phyloP scores from a whole-genome alignment of 2,329 filamentous ascomycete species.

The Teratosphaeria viscida region DNA sequence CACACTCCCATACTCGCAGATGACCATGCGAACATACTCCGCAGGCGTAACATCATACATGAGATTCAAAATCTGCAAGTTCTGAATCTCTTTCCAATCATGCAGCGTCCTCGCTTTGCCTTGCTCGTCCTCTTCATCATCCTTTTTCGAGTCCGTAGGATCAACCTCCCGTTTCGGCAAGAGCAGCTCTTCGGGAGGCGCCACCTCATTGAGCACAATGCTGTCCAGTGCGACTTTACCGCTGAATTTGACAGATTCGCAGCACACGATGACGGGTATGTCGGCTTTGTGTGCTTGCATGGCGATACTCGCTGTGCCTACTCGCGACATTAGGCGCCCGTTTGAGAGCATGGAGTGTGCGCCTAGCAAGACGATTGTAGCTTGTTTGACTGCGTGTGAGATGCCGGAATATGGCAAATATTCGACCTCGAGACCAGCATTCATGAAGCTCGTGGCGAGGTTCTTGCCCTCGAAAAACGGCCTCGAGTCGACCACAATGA shows the following conservation, averaged over 20 bases:
- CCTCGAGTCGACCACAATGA: constrained; percentile 72
- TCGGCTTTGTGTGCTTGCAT: constrained; percentile 67
- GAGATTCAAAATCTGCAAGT: constrained; percentile 57
- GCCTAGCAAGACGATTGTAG: constrained; percentile 68
- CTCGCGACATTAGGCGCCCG: constrained; percentile 75
- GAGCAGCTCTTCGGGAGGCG: constrained; percentile 57
- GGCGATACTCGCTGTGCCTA: constrained; percentile 78
- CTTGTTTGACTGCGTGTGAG: constrained; percentile 59
- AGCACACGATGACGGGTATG: constrained; percentile 77
- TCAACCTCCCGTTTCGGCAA: neutral
- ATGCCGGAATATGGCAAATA: constrained; percentile 76
- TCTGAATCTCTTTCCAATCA: constrained; percentile 48
- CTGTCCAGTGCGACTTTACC: constrained; percentile 82
- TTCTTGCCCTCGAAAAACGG: constrained; percentile 60
- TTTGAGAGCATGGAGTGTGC: constrained; percentile 95
- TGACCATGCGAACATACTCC: constrained; percentile 75
- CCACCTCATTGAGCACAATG: constrained; percentile 89
- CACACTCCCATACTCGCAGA: constrained; percentile 82
- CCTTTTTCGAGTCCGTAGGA: constrained; percentile 9
- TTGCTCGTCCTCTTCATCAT: constrained; percentile 17
- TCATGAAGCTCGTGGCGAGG: constrained; percentile 60
- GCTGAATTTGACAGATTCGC: constrained; percentile 92
- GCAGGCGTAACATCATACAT: constrained; percentile 89
- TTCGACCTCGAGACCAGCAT: constrained; percentile 62
- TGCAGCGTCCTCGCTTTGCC: constrained; percentile 28